phyloP scores from a whole-genome alignment of 129 eudicot genomes.

The Chrysanthemum seticuspe region DNA sequence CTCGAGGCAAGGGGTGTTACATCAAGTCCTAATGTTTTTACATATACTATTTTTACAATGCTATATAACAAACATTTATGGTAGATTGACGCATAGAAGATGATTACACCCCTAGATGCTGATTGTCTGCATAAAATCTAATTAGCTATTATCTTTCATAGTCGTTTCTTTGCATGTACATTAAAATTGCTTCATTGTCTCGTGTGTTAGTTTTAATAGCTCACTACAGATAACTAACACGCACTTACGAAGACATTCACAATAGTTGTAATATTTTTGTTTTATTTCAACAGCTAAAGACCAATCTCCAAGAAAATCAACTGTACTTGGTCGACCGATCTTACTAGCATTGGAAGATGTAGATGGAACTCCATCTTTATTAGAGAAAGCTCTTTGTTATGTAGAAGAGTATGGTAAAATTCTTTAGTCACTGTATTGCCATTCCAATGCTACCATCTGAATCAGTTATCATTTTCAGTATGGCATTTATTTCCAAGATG shows the following conservation, averaged over 20 bases:
- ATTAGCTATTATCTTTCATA: no score
- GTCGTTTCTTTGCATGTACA: no score
- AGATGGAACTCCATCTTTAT: conserved; percentile 90
- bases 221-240: background rate
- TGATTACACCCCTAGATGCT: no score
- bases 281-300: conserved; percentile 54
- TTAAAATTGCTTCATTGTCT: no score
- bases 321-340: conserved; percentile 84
- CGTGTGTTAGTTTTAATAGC: background rate
- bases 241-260: background rate
- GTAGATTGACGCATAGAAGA: no score
- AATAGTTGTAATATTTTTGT: background rate
- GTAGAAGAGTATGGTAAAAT: conserved; percentile 74
- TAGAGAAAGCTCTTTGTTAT: conserved; percentile 95
- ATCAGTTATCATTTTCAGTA: no score
- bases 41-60: no score
- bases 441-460: background rate
- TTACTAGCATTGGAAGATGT: conserved; percentile 92
- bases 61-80: no score
- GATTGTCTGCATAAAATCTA: no score
- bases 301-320: conserved; percentile 51
- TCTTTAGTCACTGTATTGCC: background rate
- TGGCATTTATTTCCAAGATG: no score
- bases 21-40: no score
- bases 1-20: no score